Evolutionary conservation across 108 stramenopile genomes (phyloP).

Genomic region (Nitzschia inconspicua): DNA sequence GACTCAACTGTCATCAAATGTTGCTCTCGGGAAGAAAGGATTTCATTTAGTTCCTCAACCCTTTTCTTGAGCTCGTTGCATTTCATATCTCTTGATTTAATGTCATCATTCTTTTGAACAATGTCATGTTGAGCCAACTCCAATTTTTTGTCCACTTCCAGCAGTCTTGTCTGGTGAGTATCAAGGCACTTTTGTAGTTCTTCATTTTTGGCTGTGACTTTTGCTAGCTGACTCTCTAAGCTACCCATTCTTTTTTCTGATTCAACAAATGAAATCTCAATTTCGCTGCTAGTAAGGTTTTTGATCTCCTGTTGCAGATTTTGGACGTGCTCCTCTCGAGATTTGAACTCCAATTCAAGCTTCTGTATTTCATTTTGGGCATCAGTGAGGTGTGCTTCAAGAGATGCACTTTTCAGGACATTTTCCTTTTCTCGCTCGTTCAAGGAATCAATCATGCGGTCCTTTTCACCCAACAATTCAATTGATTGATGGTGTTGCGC

Average conservation of each 20-base stretch:
- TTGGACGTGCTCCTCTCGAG: conserved; percentile 1
- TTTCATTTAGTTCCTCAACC: conserved; percentile 6
- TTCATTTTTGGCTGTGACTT: neutral
- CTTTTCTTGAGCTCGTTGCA: conserved; percentile 5
- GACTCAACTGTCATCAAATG: neutral
- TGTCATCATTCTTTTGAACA: neutral
- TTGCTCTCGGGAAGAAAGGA: conserved; percentile 1
- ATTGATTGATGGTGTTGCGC: neutral
- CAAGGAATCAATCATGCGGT: neutral
- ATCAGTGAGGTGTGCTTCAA: conserved; percentile 2
- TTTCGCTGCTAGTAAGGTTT: neutral
- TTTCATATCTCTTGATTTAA: neutral
- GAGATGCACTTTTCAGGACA: neutral
- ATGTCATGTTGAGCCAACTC: neutral
- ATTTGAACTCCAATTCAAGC: conserved; percentile 7
- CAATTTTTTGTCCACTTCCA: conserved; percentile 3
- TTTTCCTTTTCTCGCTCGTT: conserved; percentile 5
- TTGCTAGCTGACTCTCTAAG: conserved; percentile 7
- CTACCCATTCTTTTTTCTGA: conserved; percentile 4
- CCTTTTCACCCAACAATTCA: neutral
- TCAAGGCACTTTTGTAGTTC: conserved; percentile 6
- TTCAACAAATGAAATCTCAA: neutral
- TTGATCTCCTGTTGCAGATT: conserved; percentile 8
- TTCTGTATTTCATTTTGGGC: conserved; percentile 3
- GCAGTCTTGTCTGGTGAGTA: neutral